Base-by-base conservation (phyloP, 2,329 filamentous ascomycete genomes). In the Colletotrichum tofieldiae region DNA sequence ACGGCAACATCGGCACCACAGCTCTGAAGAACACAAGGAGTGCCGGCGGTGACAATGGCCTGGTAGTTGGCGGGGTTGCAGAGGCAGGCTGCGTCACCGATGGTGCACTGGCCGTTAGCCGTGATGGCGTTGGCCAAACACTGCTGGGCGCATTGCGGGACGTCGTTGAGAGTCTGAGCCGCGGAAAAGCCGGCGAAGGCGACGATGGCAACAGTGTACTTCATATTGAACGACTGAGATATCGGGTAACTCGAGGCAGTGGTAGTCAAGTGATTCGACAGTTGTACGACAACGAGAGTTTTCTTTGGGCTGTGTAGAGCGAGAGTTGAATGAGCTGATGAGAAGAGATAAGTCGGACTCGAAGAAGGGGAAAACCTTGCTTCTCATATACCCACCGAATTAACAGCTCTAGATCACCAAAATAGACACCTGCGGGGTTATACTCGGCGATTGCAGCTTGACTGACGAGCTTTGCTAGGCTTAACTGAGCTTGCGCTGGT, bases 131-230 rank as follows among this genome's bases (percentile, higher is more conserved):
- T 20, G 54, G 37, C 23, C 61, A 74, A 51, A 60, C 72, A 74
- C 12, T 45, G 20, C 23, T 37, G 41, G 47, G 72, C 52, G 32
- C 72, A 74, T 12, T 26, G 12, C 1, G 70, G 72, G 32, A 73
- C n/a, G n/a, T 59, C 45, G 29, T 37, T 60, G 35, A 63, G 29
- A 8, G 45, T n/a, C 59, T 74, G 67, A 29, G 73, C 72, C 43
- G 71, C 59, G 55, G 41, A 65, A 54, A 75, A 52, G 71, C 73
- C 64, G 67, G 45, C 61, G 37, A 66, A 29, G 59, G 73, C 71
- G 39, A 72, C 9, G 47, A 74, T 47, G 32, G 62, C 65, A 49
- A 66, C 37, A 37, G 67, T 37, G 66, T 61, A 74, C 71, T 67
- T 72, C 73, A 75, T 75, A 9, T 60, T 73, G 52, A 29, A 52